A percentile compares a stretch with the other conserved stretches of the same genome.
These are phyloP conservation scores for Saccharomycopsis sp. DNA, from an alignment of 805 yeast species.

Conservation along the genomic window DNA sequence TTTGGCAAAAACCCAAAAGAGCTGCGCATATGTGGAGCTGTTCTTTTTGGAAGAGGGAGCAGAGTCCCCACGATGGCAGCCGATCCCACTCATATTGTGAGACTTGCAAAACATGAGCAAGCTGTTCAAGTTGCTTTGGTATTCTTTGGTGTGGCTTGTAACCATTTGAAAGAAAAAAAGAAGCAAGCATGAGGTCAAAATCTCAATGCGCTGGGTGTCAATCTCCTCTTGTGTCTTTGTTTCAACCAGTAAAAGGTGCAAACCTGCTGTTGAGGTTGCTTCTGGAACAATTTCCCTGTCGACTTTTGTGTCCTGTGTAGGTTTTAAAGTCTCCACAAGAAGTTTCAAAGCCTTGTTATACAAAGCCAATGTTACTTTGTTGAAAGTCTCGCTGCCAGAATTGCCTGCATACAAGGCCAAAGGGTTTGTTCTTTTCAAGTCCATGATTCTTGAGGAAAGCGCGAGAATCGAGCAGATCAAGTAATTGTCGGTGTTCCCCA, in stretches of 20 bases:
- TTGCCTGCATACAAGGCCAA: background rate
- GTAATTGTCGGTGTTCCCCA: constrained; percentile 1
- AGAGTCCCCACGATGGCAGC: background rate
- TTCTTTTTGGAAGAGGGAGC: background rate
- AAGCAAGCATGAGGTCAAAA: constrained; percentile 6
- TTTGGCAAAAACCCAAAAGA: constrained; percentile 15
- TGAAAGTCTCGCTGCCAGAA: background rate
- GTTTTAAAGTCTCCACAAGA: constrained; percentile 5
- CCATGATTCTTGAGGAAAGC: constrained; percentile 7
- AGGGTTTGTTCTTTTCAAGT: constrained; percentile 1
- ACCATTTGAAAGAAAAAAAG: constrained; percentile 15
- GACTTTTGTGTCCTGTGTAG: background rate
- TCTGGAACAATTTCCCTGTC: too few species aligned
- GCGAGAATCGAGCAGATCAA: constrained; percentile 13
- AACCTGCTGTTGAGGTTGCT: too few species aligned
- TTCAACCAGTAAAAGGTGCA: too few species aligned
- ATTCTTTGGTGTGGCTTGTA: constrained; percentile 8
- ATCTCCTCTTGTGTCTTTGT: too few species aligned
- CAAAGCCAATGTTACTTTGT: constrained; percentile 2
- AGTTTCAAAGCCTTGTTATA: constrained; percentile 11
- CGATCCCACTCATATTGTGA: constrained; percentile 8
- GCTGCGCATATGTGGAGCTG: background rate
- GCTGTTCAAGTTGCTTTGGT: constrained; percentile 6
- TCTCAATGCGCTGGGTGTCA: too few species aligned
- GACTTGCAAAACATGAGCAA: constrained; percentile 10